These are phyloP conservation scores for Coniosporium tulheliwenetii DNA, from an alignment of 2,329 filamentous ascomycete genomes.

Conservation along the genomic window DNA sequence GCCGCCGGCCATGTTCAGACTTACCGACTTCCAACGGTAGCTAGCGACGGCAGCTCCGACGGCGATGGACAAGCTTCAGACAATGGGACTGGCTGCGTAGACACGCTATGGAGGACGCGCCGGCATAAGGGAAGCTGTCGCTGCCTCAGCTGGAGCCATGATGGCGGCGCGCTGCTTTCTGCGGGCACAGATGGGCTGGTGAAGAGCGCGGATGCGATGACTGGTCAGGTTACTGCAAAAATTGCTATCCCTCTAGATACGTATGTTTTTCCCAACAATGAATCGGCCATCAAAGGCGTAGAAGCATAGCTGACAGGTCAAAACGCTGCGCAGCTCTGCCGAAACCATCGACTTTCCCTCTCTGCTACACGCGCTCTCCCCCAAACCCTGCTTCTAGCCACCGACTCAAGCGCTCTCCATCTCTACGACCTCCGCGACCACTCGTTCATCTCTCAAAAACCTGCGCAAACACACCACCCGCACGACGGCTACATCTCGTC, in stretches of 20 bases:
- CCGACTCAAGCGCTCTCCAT: slow-evolving; percentile 79
- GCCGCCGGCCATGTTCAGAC: slow-evolving; percentile 75
- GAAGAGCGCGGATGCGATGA: slow-evolving; percentile 42
- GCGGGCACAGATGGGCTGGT: slow-evolving; percentile 48
- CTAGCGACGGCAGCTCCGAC: slow-evolving; percentile 31
- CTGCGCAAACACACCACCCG: slow-evolving; percentile 66
- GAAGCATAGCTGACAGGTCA: background rate
- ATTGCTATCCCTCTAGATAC: slow-evolving; percentile 51
- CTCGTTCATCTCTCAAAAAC: slow-evolving; percentile 41
- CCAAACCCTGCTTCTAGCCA: slow-evolving; percentile 80
- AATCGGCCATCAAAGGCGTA: background rate
- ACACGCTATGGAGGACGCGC: slow-evolving; percentile 71
- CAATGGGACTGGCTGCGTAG: slow-evolving; percentile 59
- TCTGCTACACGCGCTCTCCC: slow-evolving; percentile 68
- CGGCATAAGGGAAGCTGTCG: slow-evolving; percentile 92
- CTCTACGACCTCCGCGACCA: slow-evolving; percentile 62
- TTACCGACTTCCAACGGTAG: slow-evolving; percentile 53
- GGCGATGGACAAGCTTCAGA: slow-evolving; percentile 29
- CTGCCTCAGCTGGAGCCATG: slow-evolving; percentile 59
- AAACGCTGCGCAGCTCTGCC: slow-evolving; percentile 17
- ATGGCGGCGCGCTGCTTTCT: slow-evolving; percentile 53
- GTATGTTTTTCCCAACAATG: slow-evolving; percentile 13
- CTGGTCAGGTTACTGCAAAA: slow-evolving; percentile 62
- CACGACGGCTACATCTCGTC: slow-evolving; percentile 91
- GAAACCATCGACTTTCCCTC: slow-evolving; percentile 54